phyloP scores from a whole-genome alignment of 2,329 filamentous ascomycete species.

The Chrysoporthe puriensis region DNA sequence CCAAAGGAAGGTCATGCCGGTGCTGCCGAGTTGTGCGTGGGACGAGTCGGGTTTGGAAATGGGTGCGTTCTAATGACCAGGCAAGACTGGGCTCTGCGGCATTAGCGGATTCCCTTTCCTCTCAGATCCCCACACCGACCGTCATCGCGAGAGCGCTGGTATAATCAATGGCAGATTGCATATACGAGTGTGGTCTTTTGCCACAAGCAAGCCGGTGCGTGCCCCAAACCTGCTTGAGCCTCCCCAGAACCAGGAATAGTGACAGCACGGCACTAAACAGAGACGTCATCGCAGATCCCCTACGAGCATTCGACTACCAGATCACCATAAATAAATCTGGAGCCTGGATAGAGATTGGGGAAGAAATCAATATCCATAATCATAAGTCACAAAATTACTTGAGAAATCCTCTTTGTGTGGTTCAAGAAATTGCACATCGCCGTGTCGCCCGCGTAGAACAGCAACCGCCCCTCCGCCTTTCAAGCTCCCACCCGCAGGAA shows the following conservation, averaged over 20 bases:
- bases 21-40: too few relatives aligned
- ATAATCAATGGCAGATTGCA: background rate
- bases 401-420: background rate
- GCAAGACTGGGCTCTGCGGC: too few relatives aligned
- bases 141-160: background rate
- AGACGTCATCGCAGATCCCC: constrained; percentile 21
- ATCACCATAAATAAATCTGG: background rate
- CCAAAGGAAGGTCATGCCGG: too few relatives aligned
- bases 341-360: background rate
- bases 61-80: background rate
- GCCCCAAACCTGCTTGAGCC: constrained; percentile 21
- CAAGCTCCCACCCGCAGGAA: background rate
- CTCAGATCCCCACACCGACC: too few relatives aligned
- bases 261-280: constrained; percentile 1
- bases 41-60: background rate
- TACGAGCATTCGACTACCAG: background rate
- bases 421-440: background rate
- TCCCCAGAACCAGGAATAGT: constrained; percentile 18
- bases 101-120: too few relatives aligned
- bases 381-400: too few relatives aligned
- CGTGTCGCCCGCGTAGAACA: background rate
- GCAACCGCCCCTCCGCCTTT: too few relatives aligned
- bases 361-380: background rate
- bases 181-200: background rate
- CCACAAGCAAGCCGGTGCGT: background rate